Percentiles rank a stretch among this genome's conserved stretches.
Evolutionary conservation across 345 rosid genomes (phyloP).

Genomic region (Cochlearia excelsa): DNA sequence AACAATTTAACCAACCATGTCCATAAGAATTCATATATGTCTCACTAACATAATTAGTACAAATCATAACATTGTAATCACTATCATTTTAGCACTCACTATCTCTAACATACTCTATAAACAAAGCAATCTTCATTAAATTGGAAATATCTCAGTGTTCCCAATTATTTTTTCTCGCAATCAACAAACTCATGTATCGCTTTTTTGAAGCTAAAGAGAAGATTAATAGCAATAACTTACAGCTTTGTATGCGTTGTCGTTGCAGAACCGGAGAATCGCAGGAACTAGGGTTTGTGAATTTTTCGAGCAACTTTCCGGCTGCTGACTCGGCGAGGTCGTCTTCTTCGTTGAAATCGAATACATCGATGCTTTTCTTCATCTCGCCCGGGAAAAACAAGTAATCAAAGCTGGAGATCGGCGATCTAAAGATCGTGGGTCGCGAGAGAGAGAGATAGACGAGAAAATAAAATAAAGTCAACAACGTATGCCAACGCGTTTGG

Average conservation of each 20-base stretch:
- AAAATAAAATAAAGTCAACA: constrained; percentile 22
- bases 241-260: constrained; percentile 48
- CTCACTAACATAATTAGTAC: background rate
- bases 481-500: constrained; percentile 1
- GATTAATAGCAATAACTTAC: constrained; percentile 38
- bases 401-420: constrained; percentile 20
- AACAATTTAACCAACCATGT: constrained; percentile 15
- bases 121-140: constrained; percentile 4
- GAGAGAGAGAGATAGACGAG: constrained; percentile 14
- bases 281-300: constrained; percentile 59
- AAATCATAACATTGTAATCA: background rate
- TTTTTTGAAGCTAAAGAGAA: too few relatives aligned
- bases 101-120: constrained; percentile 9
- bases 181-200: too few relatives aligned
- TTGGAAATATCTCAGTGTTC: constrained; percentile 5
- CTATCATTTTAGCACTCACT: constrained; percentile 1
- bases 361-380: constrained; percentile 55
- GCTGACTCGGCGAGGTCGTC: constrained; percentile 57
- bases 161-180: background rate
- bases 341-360: constrained; percentile 69
- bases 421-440: constrained; percentile 29
- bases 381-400: constrained; percentile 5
- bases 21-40: constrained; percentile 13
- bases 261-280: constrained; percentile 42
- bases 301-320: constrained; percentile 43